Conservation (phyloP, 257 asterid genomes). For the Lithospermum erythrorhizon region DNA sequence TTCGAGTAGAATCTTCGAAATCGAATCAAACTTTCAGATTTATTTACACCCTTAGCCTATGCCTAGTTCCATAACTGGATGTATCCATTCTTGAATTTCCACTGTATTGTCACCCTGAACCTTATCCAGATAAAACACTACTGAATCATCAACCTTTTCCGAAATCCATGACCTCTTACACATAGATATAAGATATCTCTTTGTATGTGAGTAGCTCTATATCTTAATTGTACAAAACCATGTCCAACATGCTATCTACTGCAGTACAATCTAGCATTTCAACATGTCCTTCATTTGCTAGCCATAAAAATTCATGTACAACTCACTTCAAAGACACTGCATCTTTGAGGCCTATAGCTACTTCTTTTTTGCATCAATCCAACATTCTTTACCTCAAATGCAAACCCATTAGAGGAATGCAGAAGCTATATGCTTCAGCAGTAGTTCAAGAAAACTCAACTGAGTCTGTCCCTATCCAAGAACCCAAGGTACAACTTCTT, state of each 20-base stretch:
- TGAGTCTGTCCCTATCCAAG: slow-evolving; percentile 12
- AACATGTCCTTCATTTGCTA: slow-evolving; percentile 26
- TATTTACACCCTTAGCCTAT: no score
- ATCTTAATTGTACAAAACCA: neutral
- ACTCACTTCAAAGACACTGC: slow-evolving; percentile 23
- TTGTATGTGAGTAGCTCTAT: neutral
- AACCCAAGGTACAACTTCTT: slow-evolving; percentile 15
- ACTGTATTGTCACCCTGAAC: no score
- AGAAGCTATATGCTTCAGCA: slow-evolving; percentile 31
- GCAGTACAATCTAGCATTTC: slow-evolving; percentile 29
- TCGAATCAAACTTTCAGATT: no score
- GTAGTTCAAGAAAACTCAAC: slow-evolving; percentile 24
- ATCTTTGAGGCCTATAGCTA: slow-evolving; percentile 17
- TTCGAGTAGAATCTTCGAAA: no score
- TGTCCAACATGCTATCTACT: slow-evolving; percentile 31
- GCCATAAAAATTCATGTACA: slow-evolving; percentile 20
- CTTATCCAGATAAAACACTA: slow-evolving; percentile 27
- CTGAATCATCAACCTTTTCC: neutral
- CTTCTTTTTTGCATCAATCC: slow-evolving; percentile 11
- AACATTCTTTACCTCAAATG: slow-evolving; percentile 15
- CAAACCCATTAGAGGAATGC: slow-evolving; percentile 19
- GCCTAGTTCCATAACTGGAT: no score
- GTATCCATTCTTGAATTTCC: no score
- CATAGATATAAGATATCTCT: slow-evolving; percentile 9
- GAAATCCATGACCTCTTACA: slow-evolving; percentile 4